Percentiles rank a stretch among this genome's conserved stretches.
Conservation (phyloP, 176 grass and related monocot genomes). For the Calamus simplicifolius region DNA sequence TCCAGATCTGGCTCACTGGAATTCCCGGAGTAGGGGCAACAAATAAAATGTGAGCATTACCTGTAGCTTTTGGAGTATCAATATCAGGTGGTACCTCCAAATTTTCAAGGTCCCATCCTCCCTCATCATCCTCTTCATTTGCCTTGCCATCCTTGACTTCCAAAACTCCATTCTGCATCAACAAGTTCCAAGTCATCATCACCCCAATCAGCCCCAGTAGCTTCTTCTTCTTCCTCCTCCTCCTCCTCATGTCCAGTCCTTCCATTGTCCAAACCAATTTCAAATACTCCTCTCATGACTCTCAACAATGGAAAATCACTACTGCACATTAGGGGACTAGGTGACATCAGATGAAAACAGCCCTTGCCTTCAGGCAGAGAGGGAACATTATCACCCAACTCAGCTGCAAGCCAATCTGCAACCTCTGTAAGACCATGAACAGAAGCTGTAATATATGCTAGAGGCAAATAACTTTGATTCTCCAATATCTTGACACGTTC, state of each 20-base stretch:
- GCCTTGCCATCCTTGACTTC: slow-evolving; percentile 45
- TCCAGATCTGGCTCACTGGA: slow-evolving; percentile 90
- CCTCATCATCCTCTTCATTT: slow-evolving; percentile 58
- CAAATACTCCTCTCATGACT: slow-evolving; percentile 86
- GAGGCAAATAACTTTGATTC: slow-evolving; percentile 73
- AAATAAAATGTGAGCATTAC: slow-evolving; percentile 39
- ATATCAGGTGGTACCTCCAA: slow-evolving; percentile 73
- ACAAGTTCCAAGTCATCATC: slow-evolving; percentile 81
- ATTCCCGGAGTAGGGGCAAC: slow-evolving; percentile 72
- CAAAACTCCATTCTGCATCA: slow-evolving; percentile 59
- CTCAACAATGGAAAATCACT: slow-evolving; percentile 88
- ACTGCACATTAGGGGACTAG: slow-evolving; percentile 50
- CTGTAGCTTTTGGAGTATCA: slow-evolving; percentile 55
- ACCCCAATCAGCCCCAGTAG: slow-evolving; percentile 67
- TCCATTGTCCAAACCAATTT: slow-evolving; percentile 66
- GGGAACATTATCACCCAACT: slow-evolving; percentile 82
- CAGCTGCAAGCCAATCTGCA: slow-evolving; percentile 59
- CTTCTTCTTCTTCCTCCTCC: slow-evolving; percentile 34
- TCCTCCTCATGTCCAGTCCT: slow-evolving; percentile 61
- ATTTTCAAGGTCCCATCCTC: slow-evolving; percentile 93
- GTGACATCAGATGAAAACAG: slow-evolving; percentile 56
- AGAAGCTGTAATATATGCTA: slow-evolving; percentile 78
- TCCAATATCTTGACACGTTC: slow-evolving; percentile 87
- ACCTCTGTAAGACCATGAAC: slow-evolving; percentile 77
- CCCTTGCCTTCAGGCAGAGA: slow-evolving; percentile 56